These are phyloP conservation scores for Basidiobolus meristosporus DNA, from an alignment of 371 early-diverging fungal genomes.

Conservation along the genomic window DNA sequence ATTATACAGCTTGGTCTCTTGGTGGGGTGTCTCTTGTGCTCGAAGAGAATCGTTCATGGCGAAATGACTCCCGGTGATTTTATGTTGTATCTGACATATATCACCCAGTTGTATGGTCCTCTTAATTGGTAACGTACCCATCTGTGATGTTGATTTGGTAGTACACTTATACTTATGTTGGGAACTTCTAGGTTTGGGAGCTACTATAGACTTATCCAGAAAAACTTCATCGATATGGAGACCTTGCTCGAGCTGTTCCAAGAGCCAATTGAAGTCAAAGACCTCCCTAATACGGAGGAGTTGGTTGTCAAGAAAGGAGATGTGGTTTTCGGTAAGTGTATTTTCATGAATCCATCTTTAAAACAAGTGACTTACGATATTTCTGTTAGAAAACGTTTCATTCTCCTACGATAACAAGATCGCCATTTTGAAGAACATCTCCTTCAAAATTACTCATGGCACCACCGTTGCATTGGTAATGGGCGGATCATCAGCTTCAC, in stretches of 20 bases:
- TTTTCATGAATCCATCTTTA: neutral
- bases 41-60: constrained; percentile 49
- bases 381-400: constrained; percentile 24
- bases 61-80: constrained; percentile 67
- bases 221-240: constrained; percentile 58
- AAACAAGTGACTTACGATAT: neutral
- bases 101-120: constrained; percentile 59
- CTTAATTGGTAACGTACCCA: constrained; percentile 9
- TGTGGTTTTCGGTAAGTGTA: constrained; percentile 13
- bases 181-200: constrained; percentile 19
- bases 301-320: constrained; percentile 10
- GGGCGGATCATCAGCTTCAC: neutral
- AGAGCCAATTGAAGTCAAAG: constrained; percentile 22
- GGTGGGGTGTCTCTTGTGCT: constrained; percentile 55
- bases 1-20: constrained; percentile 68
- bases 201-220: constrained; percentile 13
- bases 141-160: neutral
- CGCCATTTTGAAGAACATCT: constrained; percentile 23
- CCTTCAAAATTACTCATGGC: constrained; percentile 32
- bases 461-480: constrained; percentile 26
- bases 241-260: constrained; percentile 44
- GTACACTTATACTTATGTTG: constrained; percentile 9
- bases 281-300: constrained; percentile 11
- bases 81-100: constrained; percentile 68
- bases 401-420: constrained; percentile 31